These are phyloP conservation scores for Solanum chmielewskii DNA, from an alignment of 257 asterid species.

Conservation along the genomic window DNA sequence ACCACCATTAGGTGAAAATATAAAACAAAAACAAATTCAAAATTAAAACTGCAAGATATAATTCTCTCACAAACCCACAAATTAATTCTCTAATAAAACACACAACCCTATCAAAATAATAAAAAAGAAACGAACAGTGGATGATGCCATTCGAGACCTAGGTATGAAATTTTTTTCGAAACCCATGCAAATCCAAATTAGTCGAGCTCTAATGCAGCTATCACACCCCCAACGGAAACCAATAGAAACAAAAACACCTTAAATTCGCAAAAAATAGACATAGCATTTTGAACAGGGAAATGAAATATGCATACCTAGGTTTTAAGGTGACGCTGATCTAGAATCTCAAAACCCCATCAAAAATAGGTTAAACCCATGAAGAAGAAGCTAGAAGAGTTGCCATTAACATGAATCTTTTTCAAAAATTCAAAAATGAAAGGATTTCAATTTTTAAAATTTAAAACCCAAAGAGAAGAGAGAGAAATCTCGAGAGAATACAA, in stretches of 20 bases:
- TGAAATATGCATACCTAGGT: not conserved
- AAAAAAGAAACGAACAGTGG: not conserved
- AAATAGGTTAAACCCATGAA: not conserved
- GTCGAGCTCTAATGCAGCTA: not conserved
- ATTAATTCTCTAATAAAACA: not conserved
- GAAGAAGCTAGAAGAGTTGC: not conserved
- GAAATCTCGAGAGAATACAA: not conserved
- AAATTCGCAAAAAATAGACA: not conserved
- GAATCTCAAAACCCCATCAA: not conserved
- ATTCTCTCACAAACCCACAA: not conserved
- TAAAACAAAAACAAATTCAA: not conserved
- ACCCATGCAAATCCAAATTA: not conserved
- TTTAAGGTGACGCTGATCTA: not conserved
- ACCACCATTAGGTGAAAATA: not conserved
- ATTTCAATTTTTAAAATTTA: not conserved
- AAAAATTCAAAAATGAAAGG: not conserved
- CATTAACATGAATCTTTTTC: not conserved
- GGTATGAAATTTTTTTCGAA: not conserved
- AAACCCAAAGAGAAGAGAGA: not conserved
- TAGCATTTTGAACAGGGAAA: not conserved
- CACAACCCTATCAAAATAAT: not conserved
- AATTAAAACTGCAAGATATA: not conserved
- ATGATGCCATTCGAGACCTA: no score
- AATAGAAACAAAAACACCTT: no score
- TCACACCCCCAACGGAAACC: not conserved